Evolutionary conservation across 2,329 filamentous ascomycete species (phyloP).

Genomic region (Cordyceps cateniannulata): DNA sequence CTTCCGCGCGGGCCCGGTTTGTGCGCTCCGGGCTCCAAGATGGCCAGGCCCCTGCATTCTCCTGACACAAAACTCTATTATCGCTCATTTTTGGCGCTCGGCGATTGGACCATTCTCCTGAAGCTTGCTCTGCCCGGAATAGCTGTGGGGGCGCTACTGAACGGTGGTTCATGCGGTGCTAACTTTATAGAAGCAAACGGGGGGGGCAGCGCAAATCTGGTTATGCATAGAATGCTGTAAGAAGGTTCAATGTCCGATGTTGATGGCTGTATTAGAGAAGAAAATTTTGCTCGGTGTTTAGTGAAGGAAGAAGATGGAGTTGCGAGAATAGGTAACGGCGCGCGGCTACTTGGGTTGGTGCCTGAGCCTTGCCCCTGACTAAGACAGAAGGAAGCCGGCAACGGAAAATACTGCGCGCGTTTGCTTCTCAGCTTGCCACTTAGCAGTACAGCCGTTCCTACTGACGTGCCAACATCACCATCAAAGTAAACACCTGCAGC

Average conservation of each 20-base stretch:
- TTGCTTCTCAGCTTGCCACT: neutral
- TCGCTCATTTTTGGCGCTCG: neutral
- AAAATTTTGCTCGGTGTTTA: neutral
- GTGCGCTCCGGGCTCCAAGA: neutral
- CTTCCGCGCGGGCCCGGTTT: neutral
- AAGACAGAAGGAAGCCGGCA: neutral
- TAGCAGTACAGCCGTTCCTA: no score
- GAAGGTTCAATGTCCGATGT: neutral
- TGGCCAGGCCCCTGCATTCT: neutral
- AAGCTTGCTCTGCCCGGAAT: neutral
- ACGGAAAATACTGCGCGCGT: neutral
- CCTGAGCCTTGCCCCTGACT: no score
- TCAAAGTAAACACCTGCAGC: neutral
- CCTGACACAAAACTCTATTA: slow-evolving; percentile 9
- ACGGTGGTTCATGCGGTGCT: neutral
- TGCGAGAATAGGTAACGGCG: neutral
- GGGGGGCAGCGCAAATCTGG: neutral
- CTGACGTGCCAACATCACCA: no score
- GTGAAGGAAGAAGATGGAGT: neutral
- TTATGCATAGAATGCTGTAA: neutral
- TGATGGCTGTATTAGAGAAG: no score
- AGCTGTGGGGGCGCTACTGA: neutral
- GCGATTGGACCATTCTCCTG: neutral
- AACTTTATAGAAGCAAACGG: neutral
- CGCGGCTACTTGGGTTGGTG: neutral